Evolutionary conservation across 805 yeast species (phyloP).

Genomic region (Candida peoriensis): DNA sequence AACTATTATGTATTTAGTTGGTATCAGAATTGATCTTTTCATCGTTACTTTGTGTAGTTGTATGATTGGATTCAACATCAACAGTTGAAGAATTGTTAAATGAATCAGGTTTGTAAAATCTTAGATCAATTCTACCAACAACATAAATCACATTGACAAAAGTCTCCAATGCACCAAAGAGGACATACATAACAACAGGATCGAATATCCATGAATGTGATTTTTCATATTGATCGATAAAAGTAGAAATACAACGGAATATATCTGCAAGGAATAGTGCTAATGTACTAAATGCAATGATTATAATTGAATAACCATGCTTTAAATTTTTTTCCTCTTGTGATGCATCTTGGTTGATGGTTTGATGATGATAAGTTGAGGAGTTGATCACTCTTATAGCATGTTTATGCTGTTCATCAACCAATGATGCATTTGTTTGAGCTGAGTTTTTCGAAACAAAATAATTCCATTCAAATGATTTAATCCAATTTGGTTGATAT

Average conservation of each 20-base stretch:
- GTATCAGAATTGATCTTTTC: not conserved
- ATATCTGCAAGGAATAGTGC: conserved; percentile 46
- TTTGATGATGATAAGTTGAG: conserved; percentile 36
- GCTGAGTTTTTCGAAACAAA: conserved; percentile 53
- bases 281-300: conserved; percentile 41
- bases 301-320: conserved; percentile 33
- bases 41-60: not conserved
- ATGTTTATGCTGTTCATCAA: conserved; percentile 26
- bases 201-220: conserved; percentile 40
- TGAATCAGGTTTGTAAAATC: conserved; percentile 75
- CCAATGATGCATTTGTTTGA: conserved; percentile 35
- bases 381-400: conserved; percentile 61
- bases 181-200: conserved; percentile 60
- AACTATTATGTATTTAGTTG: no score
- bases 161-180: conserved; percentile 66
- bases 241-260: conserved; percentile 44
- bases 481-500: conserved; percentile 76
- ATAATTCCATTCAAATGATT: conserved; percentile 54
- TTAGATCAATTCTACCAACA: conserved; percentile 63
- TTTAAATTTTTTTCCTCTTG: conserved; percentile 11
- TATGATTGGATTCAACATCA: no score
- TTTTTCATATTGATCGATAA: conserved; percentile 27
- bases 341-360: conserved; percentile 16
- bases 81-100: conserved; percentile 10
- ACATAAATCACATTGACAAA: conserved; percentile 52